Percentiles rank a stretch among this genome's conserved stretches.
Evolutionary conservation across 2,329 filamentous ascomycete genomes (phyloP).

Genomic region (Sclerotinia spermophila): DNA sequence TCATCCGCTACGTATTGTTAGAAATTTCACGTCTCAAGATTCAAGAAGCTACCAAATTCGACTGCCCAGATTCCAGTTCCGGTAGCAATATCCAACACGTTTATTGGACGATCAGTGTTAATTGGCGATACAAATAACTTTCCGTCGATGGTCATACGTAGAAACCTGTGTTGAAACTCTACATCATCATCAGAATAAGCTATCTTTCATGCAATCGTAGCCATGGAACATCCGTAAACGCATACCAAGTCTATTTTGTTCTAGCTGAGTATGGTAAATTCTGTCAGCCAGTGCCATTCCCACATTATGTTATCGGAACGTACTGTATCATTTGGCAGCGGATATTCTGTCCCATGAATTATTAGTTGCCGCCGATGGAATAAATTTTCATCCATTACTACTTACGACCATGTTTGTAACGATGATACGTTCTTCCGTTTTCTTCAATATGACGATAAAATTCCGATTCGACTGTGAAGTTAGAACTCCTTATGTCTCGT

Average conservation of each 20-base stretch:
- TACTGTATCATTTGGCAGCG: slow-evolving; percentile 14
- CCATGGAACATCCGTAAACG: background rate
- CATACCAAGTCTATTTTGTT: slow-evolving; percentile 13
- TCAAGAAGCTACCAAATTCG: slow-evolving; percentile 23
- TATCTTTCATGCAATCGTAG: background rate
- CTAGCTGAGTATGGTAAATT: background rate
- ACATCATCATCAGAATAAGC: background rate
- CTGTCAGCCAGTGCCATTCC: background rate
- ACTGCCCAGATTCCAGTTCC: slow-evolving; percentile 17
- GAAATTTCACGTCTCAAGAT: slow-evolving; percentile 20
- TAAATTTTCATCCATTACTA: background rate
- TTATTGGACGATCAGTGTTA: background rate
- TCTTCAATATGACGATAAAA: slow-evolving; percentile 14
- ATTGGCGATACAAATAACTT: slow-evolving; percentile 13
- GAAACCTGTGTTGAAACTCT: slow-evolving; percentile 14
- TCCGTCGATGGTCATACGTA: slow-evolving; percentile 14
- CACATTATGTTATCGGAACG: background rate
- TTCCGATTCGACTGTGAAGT: slow-evolving; percentile 7
- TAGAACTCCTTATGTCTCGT: slow-evolving; percentile 6
- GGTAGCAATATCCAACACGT: slow-evolving; percentile 14
- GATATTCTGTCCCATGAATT: slow-evolving; percentile 10
- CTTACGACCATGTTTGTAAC: slow-evolving; percentile 14
- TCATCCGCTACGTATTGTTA: slow-evolving; percentile 30
- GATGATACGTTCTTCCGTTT: slow-evolving; percentile 18
- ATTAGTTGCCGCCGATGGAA: background rate